phyloP scores from a whole-genome alignment of 2,329 filamentous ascomycete species.

The Trichothecium roseum region DNA sequence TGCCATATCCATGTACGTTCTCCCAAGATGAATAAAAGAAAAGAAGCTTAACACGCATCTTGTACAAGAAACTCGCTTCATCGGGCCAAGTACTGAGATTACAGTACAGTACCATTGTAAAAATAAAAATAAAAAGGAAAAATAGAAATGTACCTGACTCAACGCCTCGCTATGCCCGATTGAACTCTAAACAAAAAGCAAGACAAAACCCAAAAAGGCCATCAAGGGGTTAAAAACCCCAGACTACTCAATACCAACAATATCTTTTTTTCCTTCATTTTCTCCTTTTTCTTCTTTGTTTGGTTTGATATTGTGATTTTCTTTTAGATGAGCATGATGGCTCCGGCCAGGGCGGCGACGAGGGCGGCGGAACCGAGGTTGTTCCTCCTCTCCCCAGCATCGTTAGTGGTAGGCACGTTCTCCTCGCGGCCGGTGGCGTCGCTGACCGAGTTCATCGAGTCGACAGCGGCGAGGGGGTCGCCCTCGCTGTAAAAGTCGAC shows the following conservation, averaged over 20 bases:
- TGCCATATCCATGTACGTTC: no score
- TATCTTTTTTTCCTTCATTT: no score
- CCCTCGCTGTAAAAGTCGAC: slow-evolving; percentile 74
- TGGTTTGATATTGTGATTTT: background rate
- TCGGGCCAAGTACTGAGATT: no score
- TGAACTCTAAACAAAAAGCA: no score
- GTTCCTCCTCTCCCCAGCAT: background rate
- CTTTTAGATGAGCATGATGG: slow-evolving; percentile 1
- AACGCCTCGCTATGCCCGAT: slow-evolving; percentile 1
- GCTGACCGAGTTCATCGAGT: slow-evolving; percentile 51
- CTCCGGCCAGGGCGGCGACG: slow-evolving; percentile 1
- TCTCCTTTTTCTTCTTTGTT: no score
- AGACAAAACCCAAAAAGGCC: slow-evolving; percentile 23
- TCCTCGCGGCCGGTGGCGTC: slow-evolving; percentile 21
- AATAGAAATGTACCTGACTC: background rate
- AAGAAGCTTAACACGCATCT: no score
- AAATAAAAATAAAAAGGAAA: background rate
- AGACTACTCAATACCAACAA: no score
- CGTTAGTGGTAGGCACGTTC: slow-evolving; percentile 6
- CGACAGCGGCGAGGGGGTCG: slow-evolving; percentile 57
- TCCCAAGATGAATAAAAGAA: no score
- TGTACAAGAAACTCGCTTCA: background rate
- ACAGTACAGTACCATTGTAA: background rate
- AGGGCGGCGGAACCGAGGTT: slow-evolving; percentile 21
- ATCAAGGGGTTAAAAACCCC: no score